A percentile compares a stretch with the other conserved stretches of the same genome.
Evolutionary conservation across 345 rosid species (phyloP).

Genomic region (Hirschfeldia incana): DNA sequence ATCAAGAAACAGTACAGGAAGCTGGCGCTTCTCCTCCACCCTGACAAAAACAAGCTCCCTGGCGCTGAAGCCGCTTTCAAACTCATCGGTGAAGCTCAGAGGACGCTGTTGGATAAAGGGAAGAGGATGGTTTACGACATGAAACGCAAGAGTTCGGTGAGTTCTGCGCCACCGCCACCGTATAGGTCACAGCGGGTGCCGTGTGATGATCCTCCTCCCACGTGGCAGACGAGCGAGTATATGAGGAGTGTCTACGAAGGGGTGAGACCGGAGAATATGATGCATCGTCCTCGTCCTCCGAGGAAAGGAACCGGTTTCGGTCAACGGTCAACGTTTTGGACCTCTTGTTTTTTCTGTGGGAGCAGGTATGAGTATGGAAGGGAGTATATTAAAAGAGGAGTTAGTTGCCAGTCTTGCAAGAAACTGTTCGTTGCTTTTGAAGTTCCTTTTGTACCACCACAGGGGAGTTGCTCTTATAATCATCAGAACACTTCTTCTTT

Average conservation of each 20-base stretch:
- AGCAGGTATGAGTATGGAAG: constrained; percentile 48
- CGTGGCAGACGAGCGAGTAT: constrained; percentile 33
- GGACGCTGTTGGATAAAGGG: constrained; percentile 67
- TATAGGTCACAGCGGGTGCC: constrained; percentile 46
- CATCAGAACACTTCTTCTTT: constrained; percentile 39
- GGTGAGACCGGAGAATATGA: constrained; percentile 38
- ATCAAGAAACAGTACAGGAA: constrained; percentile 86
- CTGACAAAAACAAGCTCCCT: constrained; percentile 89
- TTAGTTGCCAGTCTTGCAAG: constrained; percentile 55
- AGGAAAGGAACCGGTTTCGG: neutral
- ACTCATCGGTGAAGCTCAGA: constrained; percentile 90
- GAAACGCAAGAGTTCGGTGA: constrained; percentile 39
- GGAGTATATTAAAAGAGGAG: constrained; percentile 41
- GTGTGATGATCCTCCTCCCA: constrained; percentile 2
- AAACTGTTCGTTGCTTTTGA: constrained; percentile 64
- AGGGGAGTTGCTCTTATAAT: constrained; percentile 16
- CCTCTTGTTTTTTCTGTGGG: constrained; percentile 68
- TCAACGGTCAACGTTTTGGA: constrained; percentile 60
- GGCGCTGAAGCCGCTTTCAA: constrained; percentile 97
- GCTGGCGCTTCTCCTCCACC: constrained; percentile 88
- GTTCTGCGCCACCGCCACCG: constrained; percentile 20
- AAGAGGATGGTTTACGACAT: constrained; percentile 60
- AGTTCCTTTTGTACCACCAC: constrained; percentile 32
- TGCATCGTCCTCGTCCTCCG: constrained; percentile 43
- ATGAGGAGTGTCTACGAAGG: constrained; percentile 36